Evolutionary conservation across 768 basidiomycete species (phyloP).

Genomic region (Lenzites betulinus): DNA sequence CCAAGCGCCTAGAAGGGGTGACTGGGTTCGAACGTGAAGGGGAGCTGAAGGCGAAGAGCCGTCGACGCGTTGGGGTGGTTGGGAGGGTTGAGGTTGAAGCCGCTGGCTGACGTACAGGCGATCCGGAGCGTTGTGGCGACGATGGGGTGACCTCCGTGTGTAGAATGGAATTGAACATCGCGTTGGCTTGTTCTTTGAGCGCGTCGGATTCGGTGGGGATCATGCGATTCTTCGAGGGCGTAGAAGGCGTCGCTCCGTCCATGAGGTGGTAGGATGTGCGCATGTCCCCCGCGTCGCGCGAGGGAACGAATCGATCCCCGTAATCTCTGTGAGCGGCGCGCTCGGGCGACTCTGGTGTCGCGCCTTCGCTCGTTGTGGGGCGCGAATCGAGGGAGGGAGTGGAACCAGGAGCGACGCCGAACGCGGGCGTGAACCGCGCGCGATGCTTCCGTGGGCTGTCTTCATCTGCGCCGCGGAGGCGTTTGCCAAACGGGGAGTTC

Average conservation of each 20-base stretch:
- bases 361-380: constrained; percentile 55
- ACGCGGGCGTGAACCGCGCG: constrained; percentile 55
- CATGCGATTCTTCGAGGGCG: constrained; percentile 42
- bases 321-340: constrained; percentile 33
- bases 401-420: constrained; percentile 48
- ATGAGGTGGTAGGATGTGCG: constrained; percentile 64
- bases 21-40: constrained; percentile 54
- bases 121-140: constrained; percentile 61
- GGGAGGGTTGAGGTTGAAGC: constrained; percentile 35
- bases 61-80: constrained; percentile 50
- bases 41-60: constrained; percentile 70
- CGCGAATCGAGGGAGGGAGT: constrained; percentile 60
- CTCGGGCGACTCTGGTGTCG: constrained; percentile 46
- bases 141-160: constrained; percentile 79
- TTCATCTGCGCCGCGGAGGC: constrained; percentile 69
- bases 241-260: constrained; percentile 44
- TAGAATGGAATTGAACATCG: constrained; percentile 75
- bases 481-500: constrained; percentile 84
- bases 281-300: constrained; percentile 58
- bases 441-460: constrained; percentile 53
- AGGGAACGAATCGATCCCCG: constrained; percentile 66
- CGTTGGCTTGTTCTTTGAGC: constrained; percentile 76
- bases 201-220: constrained; percentile 48
- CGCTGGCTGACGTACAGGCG: constrained; percentile 44
- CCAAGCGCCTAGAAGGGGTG: constrained; percentile 62